phyloP scores from a whole-genome alignment of 176 grass and related monocot species.

The Musa acuminata region DNA sequence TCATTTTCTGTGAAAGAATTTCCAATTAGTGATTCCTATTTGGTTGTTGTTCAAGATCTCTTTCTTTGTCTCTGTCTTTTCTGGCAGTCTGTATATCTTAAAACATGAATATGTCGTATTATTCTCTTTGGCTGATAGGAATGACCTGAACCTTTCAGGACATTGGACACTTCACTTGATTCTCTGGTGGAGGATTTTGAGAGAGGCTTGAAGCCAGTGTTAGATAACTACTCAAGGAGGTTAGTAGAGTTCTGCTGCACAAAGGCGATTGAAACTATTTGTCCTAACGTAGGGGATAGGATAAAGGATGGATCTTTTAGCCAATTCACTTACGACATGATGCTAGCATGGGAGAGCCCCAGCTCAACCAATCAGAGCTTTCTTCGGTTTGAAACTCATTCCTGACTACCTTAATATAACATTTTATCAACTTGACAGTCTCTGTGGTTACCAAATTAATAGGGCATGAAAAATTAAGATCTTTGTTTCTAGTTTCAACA shows the following conservation, averaged over 20 bases:
- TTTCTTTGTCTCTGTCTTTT: no score
- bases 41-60: no score
- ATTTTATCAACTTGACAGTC: background rate
- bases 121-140: background rate
- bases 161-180: constrained; percentile 29
- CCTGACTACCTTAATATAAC: background rate
- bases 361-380: constrained; percentile 26
- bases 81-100: no score
- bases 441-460: background rate
- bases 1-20: no score
- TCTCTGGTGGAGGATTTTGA: constrained; percentile 48
- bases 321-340: constrained; percentile 78
- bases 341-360: constrained; percentile 83
- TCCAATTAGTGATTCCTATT: no score
- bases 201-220: constrained; percentile 30
- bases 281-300: constrained; percentile 38
- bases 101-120: no score
- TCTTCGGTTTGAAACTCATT: no score
- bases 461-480: no score
- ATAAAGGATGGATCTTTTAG: constrained; percentile 54
- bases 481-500: no score
- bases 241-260: constrained; percentile 74
- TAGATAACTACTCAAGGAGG: constrained; percentile 57
- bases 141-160: constrained; percentile 32
- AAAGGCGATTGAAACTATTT: constrained; percentile 44